Evolutionary conservation across 441 rosid species (phyloP).

Genomic region (Omphalea diandra): DNA sequence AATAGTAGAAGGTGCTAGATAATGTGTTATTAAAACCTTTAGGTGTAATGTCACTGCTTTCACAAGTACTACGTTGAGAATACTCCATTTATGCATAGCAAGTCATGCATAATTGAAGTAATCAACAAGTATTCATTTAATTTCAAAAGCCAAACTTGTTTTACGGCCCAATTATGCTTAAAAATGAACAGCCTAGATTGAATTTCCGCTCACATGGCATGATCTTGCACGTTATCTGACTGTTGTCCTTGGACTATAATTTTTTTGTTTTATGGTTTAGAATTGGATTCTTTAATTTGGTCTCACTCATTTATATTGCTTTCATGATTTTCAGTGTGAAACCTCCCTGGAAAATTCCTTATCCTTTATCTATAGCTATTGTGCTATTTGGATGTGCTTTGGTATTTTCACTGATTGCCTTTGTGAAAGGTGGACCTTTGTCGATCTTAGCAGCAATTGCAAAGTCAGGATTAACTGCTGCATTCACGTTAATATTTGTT

Average conservation of each 20-base stretch:
- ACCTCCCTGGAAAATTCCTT: conserved; percentile 60
- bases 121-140: not conserved
- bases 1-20: not conserved
- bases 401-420: conserved; percentile 66
- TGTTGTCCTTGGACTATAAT: conserved; percentile 1
- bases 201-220: not conserved
- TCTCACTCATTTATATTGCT: conserved; percentile 10
- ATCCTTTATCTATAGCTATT: conserved; percentile 66
- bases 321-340: conserved; percentile 60
- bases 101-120: conserved; percentile 4
- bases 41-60: not conserved
- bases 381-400: conserved; percentile 72
- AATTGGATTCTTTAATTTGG: not conserved
- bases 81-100: not conserved
- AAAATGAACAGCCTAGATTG: not conserved
- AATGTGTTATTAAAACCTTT: not conserved
- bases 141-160: conserved; percentile 11
- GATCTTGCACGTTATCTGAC: not conserved
- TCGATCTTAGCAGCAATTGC: conserved; percentile 75
- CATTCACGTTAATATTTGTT: conserved; percentile 89
- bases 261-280: not conserved
- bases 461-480: conserved; percentile 96
- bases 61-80: not conserved
- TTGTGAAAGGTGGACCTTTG: conserved; percentile 71
- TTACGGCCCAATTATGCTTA: not conserved